phyloP scores from a whole-genome alignment of 2,329 filamentous ascomycete genomes.

The Pseudopithomyces chartarum region DNA sequence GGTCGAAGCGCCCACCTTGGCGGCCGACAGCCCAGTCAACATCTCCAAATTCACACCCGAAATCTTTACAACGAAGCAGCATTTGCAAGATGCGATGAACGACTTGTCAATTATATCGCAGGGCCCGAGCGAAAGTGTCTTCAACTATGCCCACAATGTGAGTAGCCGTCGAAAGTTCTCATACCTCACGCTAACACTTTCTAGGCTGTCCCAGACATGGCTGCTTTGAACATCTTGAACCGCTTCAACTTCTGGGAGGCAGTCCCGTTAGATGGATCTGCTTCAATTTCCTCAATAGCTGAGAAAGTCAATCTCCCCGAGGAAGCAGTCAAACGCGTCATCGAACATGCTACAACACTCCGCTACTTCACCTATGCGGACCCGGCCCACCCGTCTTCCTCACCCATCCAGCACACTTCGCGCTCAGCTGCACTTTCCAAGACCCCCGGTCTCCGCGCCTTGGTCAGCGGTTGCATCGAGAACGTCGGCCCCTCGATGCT shows the following conservation, averaged over 20 bases:
- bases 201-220: conserved; percentile 52
- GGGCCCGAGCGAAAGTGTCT: conserved; percentile 57
- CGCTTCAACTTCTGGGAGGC: conserved; percentile 59
- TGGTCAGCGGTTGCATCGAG: conserved; percentile 32
- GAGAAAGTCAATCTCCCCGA: conserved; percentile 28
- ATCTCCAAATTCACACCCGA: conserved; percentile 51
- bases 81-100: conserved; percentile 52
- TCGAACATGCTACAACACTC: conserved; percentile 42
- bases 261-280: conserved; percentile 54
- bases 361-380: conserved; percentile 40
- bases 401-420: conserved; percentile 30
- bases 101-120: conserved; percentile 55
- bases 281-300: conserved; percentile 44
- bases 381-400: conserved; percentile 14
- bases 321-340: conserved; percentile 35
- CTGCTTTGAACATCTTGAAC: conserved; percentile 55
- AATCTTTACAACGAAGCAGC: conserved; percentile 51
- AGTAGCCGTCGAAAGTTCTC: not conserved
- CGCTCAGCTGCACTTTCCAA: conserved; percentile 35
- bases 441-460: conserved; percentile 27
- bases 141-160: conserved; percentile 42
- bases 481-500: conserved; percentile 35
- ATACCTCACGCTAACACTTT: not conserved
- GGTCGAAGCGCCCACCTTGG: conserved; percentile 50
- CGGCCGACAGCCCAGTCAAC: conserved; percentile 49